Percentiles rank a stretch among this genome's conserved stretches.
phyloP scores from a whole-genome alignment of 129 eudicot genomes.

The Flaveria sonorensis region DNA sequence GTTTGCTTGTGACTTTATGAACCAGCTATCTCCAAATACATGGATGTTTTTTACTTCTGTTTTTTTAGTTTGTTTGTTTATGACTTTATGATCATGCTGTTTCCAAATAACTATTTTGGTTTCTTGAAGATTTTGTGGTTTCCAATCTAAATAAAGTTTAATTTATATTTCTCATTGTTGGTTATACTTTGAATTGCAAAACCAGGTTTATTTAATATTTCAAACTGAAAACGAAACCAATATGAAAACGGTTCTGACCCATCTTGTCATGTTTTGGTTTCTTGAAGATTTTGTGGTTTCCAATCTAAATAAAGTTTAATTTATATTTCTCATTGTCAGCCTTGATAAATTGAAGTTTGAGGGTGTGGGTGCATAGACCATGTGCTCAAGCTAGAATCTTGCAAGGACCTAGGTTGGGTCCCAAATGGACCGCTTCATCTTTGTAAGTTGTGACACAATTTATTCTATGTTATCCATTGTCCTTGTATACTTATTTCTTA shows the following conservation, averaged over 20 bases:
- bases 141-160: not conserved
- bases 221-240: too few species aligned
- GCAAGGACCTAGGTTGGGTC: conserved; percentile 28
- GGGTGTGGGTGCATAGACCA: conserved; percentile 19
- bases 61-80: conserved; percentile 11
- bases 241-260: too few species aligned
- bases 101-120: not conserved
- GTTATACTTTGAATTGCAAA: not conserved
- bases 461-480: conserved; percentile 16
- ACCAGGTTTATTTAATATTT: too few species aligned
- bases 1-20: not conserved
- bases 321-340: not conserved
- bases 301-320: not conserved
- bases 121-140: conserved; percentile 16
- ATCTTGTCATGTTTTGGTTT: too few species aligned
- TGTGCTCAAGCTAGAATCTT: conserved; percentile 19
- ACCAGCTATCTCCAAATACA: not conserved
- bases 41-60: conserved; percentile 16
- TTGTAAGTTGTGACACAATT: conserved; percentile 18
- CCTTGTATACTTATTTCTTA: not conserved
- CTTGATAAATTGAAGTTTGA: not conserved
- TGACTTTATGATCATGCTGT: not conserved
- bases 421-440: conserved; percentile 37
- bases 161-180: not conserved
- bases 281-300: conserved; percentile 6